Evolutionary conservation across 805 yeast genomes (phyloP), one percentile per base, ranked within the genome.

Genomic region (Kluyveromyces lactis): DNA sequence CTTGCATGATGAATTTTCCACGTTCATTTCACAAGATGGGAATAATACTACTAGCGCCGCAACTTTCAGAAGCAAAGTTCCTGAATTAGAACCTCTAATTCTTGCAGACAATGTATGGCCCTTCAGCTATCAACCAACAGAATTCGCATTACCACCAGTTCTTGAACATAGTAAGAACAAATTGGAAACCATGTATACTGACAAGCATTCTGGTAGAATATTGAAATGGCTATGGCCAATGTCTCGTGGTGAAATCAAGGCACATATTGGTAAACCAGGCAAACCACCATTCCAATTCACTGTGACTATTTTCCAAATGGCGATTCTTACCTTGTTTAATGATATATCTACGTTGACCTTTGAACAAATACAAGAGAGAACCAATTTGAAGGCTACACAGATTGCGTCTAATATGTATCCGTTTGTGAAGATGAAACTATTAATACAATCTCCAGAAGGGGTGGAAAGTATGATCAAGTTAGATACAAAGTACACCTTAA

Each of bases 161-260:
- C 69, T 94, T 42, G 58, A 68, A 41, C 68, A 70, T 30, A 75
- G 94, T 1, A 75, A 81, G 51, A 76, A 79, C 39, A 74, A 75
- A 39, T 77, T 90, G 40, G 78, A 78, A 41, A 70, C 73, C 30
- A 70, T 83, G 43, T 94, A 90, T 60, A 69, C 75, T 31, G 66
- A 70, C 26, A 81, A 82, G 52, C 97, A 90, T 61, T 75, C 69
- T 45, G 97, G 97, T 10, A 75, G 97, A 61, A 79, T 86, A 47
- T 73, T 92, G 51, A 83, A 85, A 55, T 92, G 99, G 99, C 73
- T 90, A 43, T 92, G 97, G 97, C 82, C 86, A 52, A 77, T 86
- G 56, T 86, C 95, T 34, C 82, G 90, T 60, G 92, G 94, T 44
- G 99, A 92, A 59, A 64, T 92, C 42, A 84, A 81, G 61, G 95